A percentile compares a stretch with the other conserved stretches of the same genome.
Conservation (phyloP, 345 rosid genomes). For the Citrus medica region DNA sequence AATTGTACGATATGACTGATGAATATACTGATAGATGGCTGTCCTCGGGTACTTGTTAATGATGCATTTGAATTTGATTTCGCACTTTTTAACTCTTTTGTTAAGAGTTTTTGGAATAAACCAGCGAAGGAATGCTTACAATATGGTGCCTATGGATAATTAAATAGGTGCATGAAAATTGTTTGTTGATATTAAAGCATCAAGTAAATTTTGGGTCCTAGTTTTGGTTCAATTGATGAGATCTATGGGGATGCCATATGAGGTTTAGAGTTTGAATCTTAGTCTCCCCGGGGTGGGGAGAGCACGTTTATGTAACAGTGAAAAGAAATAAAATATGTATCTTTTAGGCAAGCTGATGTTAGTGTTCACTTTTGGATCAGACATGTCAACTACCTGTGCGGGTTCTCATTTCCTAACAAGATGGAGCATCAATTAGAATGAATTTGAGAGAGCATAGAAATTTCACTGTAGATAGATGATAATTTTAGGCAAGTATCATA, state of each 20-base stretch:
- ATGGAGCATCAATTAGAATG: background rate
- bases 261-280: no score
- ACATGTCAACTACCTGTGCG: background rate
- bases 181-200: background rate
- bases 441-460: background rate
- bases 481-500: background rate
- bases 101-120: background rate
- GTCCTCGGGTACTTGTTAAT: slow-evolving; percentile 54
- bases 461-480: background rate
- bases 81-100: background rate
- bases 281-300: no score
- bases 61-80: background rate
- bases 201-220: no score
- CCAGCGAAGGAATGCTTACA: background rate
- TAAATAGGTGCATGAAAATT: background rate
- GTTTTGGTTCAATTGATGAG: no score
- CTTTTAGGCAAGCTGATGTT: background rate
- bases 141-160: background rate
- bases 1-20: slow-evolving; percentile 71
- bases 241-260: no score
- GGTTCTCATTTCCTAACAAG: background rate
- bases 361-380: background rate
- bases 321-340: no score
- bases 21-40: slow-evolving; percentile 80
- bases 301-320: no score